Conservation (phyloP, 805 yeast genomes). For the Candida maesae region DNA sequence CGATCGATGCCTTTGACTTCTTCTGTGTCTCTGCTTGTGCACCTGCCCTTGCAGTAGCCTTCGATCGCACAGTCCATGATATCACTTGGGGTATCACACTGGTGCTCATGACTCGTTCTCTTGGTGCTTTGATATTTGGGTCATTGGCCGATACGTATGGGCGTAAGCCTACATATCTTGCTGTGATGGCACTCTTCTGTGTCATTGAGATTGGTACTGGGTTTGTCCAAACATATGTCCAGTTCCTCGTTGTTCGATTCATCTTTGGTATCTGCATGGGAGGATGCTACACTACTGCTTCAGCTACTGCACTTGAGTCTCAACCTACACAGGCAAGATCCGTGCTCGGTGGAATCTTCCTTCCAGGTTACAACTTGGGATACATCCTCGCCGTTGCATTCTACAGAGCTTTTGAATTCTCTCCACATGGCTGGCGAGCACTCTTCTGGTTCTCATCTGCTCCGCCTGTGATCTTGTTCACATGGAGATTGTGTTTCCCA, state of each 20-base stretch:
- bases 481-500: slow-evolving; percentile 55
- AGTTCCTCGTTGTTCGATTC: slow-evolving; percentile 60
- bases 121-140: slow-evolving; percentile 67
- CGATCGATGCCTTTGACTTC: slow-evolving; percentile 71
- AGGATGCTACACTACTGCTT: slow-evolving; percentile 61
- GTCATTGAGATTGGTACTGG: slow-evolving; percentile 64
- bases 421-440: slow-evolving; percentile 61
- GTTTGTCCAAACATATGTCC: slow-evolving; percentile 52
- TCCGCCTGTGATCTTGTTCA: slow-evolving; percentile 53
- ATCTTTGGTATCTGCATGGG: slow-evolving; percentile 71
- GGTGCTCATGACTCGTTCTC: slow-evolving; percentile 65
- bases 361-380: slow-evolving; percentile 61
- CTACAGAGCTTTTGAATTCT: slow-evolving; percentile 54
- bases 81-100: slow-evolving; percentile 73
- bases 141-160: slow-evolving; percentile 57
- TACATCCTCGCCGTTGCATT: slow-evolving; percentile 63
- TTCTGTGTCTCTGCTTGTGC: slow-evolving; percentile 59
- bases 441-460: slow-evolving; percentile 75
- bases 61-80: slow-evolving; percentile 41
- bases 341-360: slow-evolving; percentile 55
- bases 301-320: slow-evolving; percentile 66
- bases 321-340: slow-evolving; percentile 59
- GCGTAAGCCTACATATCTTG: slow-evolving; percentile 63
- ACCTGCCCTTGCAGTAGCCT: slow-evolving; percentile 43
- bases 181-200: slow-evolving; percentile 47